phyloP scores from a whole-genome alignment of 2,329 filamentous ascomycete species.

The Dissoconium aciculare region DNA sequence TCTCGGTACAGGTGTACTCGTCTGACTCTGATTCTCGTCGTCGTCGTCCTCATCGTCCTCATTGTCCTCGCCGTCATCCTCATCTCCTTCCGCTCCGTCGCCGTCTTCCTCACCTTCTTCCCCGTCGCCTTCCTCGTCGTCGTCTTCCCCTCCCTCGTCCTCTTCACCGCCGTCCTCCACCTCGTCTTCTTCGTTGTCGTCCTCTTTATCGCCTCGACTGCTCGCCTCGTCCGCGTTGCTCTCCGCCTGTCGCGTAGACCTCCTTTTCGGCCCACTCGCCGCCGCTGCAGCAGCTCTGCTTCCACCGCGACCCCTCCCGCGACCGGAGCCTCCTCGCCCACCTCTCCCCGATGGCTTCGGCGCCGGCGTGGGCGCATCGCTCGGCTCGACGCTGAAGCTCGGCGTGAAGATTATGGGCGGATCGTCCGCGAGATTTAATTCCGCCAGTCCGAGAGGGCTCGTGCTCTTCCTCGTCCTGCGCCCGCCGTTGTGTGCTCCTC shows the following conservation, averaged over 20 bases:
- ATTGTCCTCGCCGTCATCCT: conserved; percentile 12
- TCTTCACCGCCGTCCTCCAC: conserved; percentile 17
- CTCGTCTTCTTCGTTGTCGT: conserved; percentile 9
- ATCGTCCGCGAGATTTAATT: conserved; percentile 20
- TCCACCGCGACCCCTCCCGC: conserved; percentile 6
- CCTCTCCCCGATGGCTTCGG: no score
- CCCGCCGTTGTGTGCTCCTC: no score
- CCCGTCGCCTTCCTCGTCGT: conserved; percentile 11
- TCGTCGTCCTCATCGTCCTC: conserved; percentile 14
- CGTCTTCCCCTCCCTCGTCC: conserved; percentile 14
- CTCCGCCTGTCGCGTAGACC: background rate
- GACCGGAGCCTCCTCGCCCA: conserved; percentile 10
- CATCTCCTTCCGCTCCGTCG: conserved; percentile 14
- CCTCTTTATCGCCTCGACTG: conserved; percentile 5
- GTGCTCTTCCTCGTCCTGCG: no score
- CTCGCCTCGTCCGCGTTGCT: conserved; percentile 1
- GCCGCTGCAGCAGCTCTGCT: background rate
- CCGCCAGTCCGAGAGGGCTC: conserved; percentile 16
- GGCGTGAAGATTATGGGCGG: conserved; percentile 22
- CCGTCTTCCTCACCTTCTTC: conserved; percentile 15
- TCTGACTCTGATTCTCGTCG: conserved; percentile 11
- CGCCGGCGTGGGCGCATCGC: conserved; percentile 13
- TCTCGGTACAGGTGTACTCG: conserved; percentile 9
- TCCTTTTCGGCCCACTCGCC: background rate
- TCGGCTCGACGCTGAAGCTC: conserved; percentile 19